Evolutionary conservation across 2,329 filamentous ascomycete species (phyloP), one percentile per base, ranked within the genome.

Genomic region (Chaetomiaceae sp.): DNA sequence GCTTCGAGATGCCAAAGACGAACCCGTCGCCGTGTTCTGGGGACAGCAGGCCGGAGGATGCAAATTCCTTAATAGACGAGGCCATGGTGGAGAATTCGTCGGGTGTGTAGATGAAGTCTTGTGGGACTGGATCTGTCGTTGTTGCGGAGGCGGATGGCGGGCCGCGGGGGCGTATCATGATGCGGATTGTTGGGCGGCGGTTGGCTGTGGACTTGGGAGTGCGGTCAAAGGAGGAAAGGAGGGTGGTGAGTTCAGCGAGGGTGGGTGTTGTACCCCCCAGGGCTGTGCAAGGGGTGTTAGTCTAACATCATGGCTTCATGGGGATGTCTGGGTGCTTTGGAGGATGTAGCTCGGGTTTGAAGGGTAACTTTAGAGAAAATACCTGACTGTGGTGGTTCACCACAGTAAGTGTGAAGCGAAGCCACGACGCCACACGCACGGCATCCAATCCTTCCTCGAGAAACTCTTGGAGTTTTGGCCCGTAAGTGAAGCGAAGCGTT

Each of bases 111-210:
- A 78, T 48, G 55, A 82, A 81, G 59, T 82, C 78, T 12, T 60
- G 54, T 31, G 53, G 27, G 25, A 20, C 8, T 11, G 3, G 4
- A 3, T 4, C n/a, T 20, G 27, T 19, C n/a, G 19, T 17, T 8
- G 42, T 6, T 15, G 9, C 7, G 20, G 25, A 14, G 22, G 29
- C 31, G 22, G 48, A 58, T 47, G 56, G 71, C 3, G 71, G 66
- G 0, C 73, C 73, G 6, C 73, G 74, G 5, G 79, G 78, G 8
- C 80, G 75, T 57, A 83, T 78, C 76, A 81, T 81, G 62, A 83
- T 62, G 37, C 78, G 76, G 34, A 81, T 61, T 0, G 78, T 72
- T 23, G 75, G 66, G 11, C 65, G 47, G 23, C 68, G 54, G 52
- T 31, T 31, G 39, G 14, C 19, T n/a, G 5, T 44, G 44, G 27